Percentiles rank a stretch among this genome's conserved stretches.
Conservation (phyloP, 2,329 filamentous ascomycete species). For the Ophiostoma himal-ulmi region DNA sequence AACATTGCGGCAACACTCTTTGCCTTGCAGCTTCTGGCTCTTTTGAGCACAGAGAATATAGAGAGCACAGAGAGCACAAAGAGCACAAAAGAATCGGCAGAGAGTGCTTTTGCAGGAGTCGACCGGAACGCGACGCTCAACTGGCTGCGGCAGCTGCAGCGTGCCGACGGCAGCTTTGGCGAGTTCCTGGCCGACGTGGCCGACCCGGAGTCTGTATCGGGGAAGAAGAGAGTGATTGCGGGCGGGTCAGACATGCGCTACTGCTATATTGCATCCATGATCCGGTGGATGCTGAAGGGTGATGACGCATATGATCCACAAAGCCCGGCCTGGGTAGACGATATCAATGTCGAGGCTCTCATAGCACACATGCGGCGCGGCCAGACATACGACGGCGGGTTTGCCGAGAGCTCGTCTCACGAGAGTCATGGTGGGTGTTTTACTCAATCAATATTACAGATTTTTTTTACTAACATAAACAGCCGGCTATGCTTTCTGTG, state of each 20-base stretch:
- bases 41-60: slow-evolving; percentile 34
- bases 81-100: too few species aligned
- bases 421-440: slow-evolving; percentile 68
- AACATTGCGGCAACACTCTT: slow-evolving; percentile 88
- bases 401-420: slow-evolving; percentile 69
- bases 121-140: slow-evolving; percentile 59
- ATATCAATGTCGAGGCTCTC: slow-evolving; percentile 68
- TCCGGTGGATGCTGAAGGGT: slow-evolving; percentile 75
- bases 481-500: slow-evolving; percentile 91
- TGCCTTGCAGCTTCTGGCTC: slow-evolving; percentile 66
- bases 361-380: slow-evolving; percentile 58
- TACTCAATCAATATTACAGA: not conserved
- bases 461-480: not conserved
- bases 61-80: not conserved
- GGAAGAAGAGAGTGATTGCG: slow-evolving; percentile 46
- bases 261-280: slow-evolving; percentile 75
- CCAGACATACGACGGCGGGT: slow-evolving; percentile 77
- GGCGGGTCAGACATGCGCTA: slow-evolving; percentile 83
- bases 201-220: not conserved
- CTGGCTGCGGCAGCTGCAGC: slow-evolving; percentile 74
- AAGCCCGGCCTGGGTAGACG: slow-evolving; percentile 52
- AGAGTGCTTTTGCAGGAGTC: slow-evolving; percentile 55
- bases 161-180: slow-evolving; percentile 83
- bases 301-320: slow-evolving; percentile 39
- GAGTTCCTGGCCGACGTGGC: slow-evolving; percentile 59